These are phyloP conservation scores for Salix purpurea DNA, from an alignment of 345 rosid species.

Conservation along the genomic window DNA sequence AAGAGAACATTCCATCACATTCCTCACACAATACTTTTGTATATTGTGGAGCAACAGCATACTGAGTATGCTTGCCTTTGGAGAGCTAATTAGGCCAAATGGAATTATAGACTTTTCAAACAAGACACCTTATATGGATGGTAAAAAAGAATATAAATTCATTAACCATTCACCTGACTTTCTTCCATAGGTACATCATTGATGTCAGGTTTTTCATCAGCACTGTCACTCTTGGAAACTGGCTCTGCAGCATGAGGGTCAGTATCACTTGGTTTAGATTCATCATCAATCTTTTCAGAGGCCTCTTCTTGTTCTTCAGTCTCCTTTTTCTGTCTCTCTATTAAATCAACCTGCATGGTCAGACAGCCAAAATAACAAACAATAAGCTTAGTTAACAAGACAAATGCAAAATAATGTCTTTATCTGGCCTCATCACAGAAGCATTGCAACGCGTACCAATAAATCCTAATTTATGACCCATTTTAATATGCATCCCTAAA, in stretches of 20 bases:
- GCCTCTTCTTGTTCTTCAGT: constrained; percentile 53
- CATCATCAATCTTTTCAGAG: constrained; percentile 47
- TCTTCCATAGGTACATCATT: constrained; percentile 72
- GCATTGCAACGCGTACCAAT: neutral
- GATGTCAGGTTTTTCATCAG: constrained; percentile 74
- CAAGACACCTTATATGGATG: neutral
- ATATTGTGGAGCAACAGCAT: too few relatives aligned
- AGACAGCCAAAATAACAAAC: constrained; percentile 15
- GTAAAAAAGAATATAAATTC: neutral
- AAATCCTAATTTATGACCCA: neutral
- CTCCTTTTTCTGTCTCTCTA: constrained; percentile 63
- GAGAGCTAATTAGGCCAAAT: neutral
- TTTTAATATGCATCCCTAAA: neutral
- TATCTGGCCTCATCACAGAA: too few relatives aligned
- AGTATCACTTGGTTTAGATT: constrained; percentile 44
- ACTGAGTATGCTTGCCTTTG: too few relatives aligned
- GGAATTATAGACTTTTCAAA: neutral
- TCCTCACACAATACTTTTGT: too few relatives aligned
- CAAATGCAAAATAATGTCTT: neutral
- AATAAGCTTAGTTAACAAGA: neutral
- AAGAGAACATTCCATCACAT: too few relatives aligned
- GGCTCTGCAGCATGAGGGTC: constrained; percentile 34
- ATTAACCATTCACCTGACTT: constrained; percentile 44
- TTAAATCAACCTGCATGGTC: constrained; percentile 60
- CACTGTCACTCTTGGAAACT: constrained; percentile 28